Base-by-base conservation (phyloP, 192 early-diverging fungal genomes). In the Backusella australiensis region DNA sequence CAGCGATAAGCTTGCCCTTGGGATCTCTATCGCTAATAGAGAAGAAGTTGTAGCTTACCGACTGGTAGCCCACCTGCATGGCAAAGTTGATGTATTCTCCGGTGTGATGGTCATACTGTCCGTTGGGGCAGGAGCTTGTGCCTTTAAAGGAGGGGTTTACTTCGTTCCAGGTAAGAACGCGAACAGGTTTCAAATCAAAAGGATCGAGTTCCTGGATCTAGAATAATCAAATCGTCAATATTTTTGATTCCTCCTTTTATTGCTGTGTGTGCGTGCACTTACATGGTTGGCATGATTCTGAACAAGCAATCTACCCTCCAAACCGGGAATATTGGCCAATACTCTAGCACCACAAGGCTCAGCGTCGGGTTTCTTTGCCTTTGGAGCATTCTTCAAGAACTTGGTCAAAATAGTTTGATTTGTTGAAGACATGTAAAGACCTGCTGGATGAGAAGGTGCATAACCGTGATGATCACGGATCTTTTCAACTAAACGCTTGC, bases 11-110 rank as follows among this genome's bases (percentile, higher is more conserved):
- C 23, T 85, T 81, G 9, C 93, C 93, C 26, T 87, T 84, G 12
- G 93, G 89, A 35, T 91, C 82, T 19, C 85, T 81, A 56, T 88
- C 86, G 42, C 87, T 87, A 26, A 90, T 80, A 1, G 91, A 85
- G 42, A 93, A 89, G 69, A 94, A 90, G 34, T 86, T 85, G 78
- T 91, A 94, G 38, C 85, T 84, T 1, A 91, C 91, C 5, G 84
- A 85, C n/a, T 90, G 86, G 77, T 88, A 88, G 14, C 91, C 91
- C 34, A 91, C 83, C 69, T 94, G 91, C 87, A 91, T 87, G n/a
- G 89, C 82, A 44, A 93, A 90, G 26, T 91, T 90, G 75, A 95
- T 91, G 77, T 90, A 87, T 79, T 95, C 92, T 53, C 92, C 89
- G 15, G 92, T 93, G 39, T 82, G 72, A 7, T 86, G 67, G 79